Evolutionary conservation across 495 filamentous ascomycete genomes (phyloP), one percentile per base, ranked within the genome.

Genomic region (Letharia lupina): DNA sequence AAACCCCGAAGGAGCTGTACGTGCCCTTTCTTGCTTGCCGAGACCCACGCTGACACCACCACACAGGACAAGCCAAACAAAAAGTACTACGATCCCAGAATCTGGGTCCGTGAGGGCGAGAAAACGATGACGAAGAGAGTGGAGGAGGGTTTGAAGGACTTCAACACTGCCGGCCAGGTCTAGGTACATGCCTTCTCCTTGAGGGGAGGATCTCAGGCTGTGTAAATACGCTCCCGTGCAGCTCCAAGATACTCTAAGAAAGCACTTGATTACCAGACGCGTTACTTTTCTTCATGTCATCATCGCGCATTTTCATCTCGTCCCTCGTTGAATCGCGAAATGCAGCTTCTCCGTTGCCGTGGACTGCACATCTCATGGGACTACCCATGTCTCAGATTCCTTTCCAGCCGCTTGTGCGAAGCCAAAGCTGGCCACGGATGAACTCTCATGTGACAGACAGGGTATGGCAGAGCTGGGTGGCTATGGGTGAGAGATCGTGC

Each of bases 41-140:
- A 57, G 16, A 18, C 31, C 33, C 6, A 18, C 33, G 33, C 33
- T 57, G 8, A 57, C 16, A 3, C 13, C 5, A 10, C 6, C 15
- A 37, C 2, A 56, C 15, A 56, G 52, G 89, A 93, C 81, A 97
- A 97, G 87, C 94, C 94, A 70, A 98, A 98, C 85, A 98, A 98
- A 89, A 97, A 96, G 84, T 93, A 84, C 86, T 98, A 94, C 79
- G 93, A 97, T 72, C 88, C 87, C 66, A 77, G 82, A 66, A 78
- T 82, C 54, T 82, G 82, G 89, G 88, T 98, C 58, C 89, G 93
- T 67, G 91, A 95, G 81, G 93, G 93, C 72, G 93, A 98, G 85
- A 94, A 96, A 87, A 94, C 88, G 73, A 98, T 97, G 93, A 86
- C 82, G 70, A 81, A 83, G 69, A 88, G 93, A 73, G 86, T 96